Evolutionary conservation across 2,329 filamentous ascomycete genomes (phyloP), one percentile per base, ranked within the genome.

Genomic region (Neopestalotiopsis clavispora): DNA sequence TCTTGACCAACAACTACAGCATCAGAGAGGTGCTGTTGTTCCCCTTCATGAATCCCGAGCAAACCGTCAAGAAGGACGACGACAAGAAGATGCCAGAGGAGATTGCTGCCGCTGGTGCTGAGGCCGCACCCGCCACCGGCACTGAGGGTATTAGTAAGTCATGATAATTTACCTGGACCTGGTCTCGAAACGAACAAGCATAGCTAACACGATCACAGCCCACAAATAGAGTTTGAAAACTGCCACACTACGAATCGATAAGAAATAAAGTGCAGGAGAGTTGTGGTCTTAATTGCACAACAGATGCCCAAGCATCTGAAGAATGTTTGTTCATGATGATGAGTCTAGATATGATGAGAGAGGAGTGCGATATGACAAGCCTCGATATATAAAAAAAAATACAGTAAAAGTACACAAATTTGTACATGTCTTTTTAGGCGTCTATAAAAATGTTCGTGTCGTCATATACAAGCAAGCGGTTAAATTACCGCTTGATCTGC

Each of bases 1-100:
- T 97, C 88, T 84, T 98, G 81, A 97, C 95, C 63, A 90, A 98
- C 83, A 93, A 97, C 84, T 96, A 97, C 85, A 93, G 90, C 75
- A 99, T 99, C 81, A 95, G 96, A 83, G 96, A 99, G 83, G 95
- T 98, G 3, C 84, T 98, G 71, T 91, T 95, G 9, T 99, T 99
- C 90, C 96, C 96, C 12, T 95, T 98, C 84, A 97, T 99, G 94
- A 97, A 97, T 66, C 73, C 68, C 14, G 67, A 68, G 40, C 59
- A 67, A n/a, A 20, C 77, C 23, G 52, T 38, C n/a, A 67, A 67
- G 65, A 67, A 67, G 65, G 52, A 59, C 14, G 65, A 59, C 52
- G 52, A 38, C 32, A 45, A 67, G 65, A 52, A 42, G 38, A 34
- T 58, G 64, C 61, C 61, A 5, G 38, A 49, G 17, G 45, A 56